These are phyloP conservation scores for Fusarium pseudonygamai DNA, from an alignment of 2,329 filamentous ascomycete genomes.

Conservation along the genomic window DNA sequence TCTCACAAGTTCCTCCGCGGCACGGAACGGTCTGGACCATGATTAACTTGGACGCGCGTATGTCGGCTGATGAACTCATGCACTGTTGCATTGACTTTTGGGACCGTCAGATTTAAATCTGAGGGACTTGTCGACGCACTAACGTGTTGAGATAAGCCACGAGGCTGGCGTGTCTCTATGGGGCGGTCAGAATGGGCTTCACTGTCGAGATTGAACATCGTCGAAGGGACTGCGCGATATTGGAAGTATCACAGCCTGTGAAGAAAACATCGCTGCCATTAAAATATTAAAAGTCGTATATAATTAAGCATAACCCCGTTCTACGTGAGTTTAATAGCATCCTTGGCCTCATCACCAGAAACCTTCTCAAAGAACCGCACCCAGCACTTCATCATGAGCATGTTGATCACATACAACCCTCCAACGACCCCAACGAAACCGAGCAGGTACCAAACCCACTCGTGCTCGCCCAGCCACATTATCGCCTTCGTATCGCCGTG, in stretches of 20 bases:
- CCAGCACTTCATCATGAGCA: slow-evolving; percentile 21
- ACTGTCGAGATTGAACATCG: background rate
- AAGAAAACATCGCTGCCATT: slow-evolving; percentile 23
- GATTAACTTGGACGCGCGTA: background rate
- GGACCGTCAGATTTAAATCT: background rate
- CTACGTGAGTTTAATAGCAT: slow-evolving; percentile 35
- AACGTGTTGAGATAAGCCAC: slow-evolving; percentile 1
- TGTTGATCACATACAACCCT: slow-evolving; percentile 33
- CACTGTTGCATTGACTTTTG: background rate
- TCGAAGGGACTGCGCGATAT: background rate
- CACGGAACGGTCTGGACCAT: background rate
- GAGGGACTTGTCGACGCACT: background rate
- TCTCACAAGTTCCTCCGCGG: background rate
- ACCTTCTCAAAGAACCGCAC: slow-evolving; percentile 17
- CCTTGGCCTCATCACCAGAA: slow-evolving; percentile 23
- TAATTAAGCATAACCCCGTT: background rate
- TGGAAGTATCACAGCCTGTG: background rate
- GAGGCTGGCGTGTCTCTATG: background rate
- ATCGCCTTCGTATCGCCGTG: slow-evolving; percentile 56
- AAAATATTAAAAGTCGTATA: slow-evolving; percentile 22
- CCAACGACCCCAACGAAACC: slow-evolving; percentile 38
- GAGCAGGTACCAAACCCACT: slow-evolving; percentile 47
- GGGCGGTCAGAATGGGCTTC: background rate
- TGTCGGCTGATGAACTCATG: background rate
- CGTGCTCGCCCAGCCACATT: slow-evolving; percentile 57